Evolutionary conservation across 352 stramenopile genomes (phyloP).

Genomic region (Peronospora tabacina): DNA sequence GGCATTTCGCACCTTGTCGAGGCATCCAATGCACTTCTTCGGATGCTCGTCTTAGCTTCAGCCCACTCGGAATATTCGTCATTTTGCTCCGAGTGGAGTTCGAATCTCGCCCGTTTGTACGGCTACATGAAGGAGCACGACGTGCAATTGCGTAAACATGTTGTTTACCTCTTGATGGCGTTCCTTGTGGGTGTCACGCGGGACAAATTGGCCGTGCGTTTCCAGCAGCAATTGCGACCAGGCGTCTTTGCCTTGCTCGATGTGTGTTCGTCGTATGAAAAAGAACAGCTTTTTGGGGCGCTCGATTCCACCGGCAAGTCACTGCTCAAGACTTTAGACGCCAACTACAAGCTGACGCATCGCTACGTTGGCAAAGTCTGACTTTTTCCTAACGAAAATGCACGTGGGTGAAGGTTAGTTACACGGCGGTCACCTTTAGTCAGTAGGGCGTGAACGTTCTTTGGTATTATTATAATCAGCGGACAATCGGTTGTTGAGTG

Average conservation of each 20-base stretch:
- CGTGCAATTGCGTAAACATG: conserved; percentile 70
- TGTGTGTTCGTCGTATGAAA: conserved; percentile 78
- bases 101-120: conserved; percentile 80
- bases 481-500: too few relatives aligned
- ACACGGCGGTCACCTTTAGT: too few relatives aligned
- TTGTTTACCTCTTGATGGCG: conserved; percentile 73
- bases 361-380: conserved; percentile 84
- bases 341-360: conserved; percentile 81
- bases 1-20: conserved; percentile 60
- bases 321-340: conserved; percentile 79
- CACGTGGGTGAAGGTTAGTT: too few relatives aligned
- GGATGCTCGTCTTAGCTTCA: conserved; percentile 45
- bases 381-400: conserved; percentile 11
- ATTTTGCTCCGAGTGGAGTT: conserved; percentile 55
- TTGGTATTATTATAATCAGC: too few relatives aligned
- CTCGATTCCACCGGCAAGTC: conserved; percentile 79
- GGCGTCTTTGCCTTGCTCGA: conserved; percentile 75
- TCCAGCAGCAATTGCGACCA: conserved; percentile 63
- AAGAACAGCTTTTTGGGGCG: conserved; percentile 77
- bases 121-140: conserved; percentile 84
- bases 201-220: conserved; percentile 42
- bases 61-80: conserved; percentile 10
- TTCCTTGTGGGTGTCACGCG: conserved; percentile 58
- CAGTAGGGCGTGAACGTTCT: too few relatives aligned
- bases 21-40: conserved; percentile 56